phyloP scores from a whole-genome alignment of 306 rosid genomes.

The Prunus salicina region DNA sequence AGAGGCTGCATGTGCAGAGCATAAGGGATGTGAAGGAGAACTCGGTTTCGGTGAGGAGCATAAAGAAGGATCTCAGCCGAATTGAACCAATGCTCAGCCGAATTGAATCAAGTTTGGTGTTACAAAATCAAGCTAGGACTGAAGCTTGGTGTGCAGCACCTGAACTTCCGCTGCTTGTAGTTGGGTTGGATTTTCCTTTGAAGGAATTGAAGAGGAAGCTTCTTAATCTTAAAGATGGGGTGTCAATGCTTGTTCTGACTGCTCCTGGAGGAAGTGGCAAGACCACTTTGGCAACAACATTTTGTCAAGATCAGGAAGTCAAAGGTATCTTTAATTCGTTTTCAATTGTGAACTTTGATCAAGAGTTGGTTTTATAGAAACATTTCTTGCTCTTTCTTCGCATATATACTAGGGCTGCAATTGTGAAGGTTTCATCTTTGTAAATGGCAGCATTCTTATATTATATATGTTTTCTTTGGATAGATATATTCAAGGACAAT shows the following conservation, averaged over 20 bases:
- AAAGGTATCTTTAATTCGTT: slow-evolving; percentile 30
- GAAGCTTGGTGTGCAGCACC: slow-evolving; percentile 32
- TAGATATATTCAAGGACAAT: slow-evolving; percentile 44
- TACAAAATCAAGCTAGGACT: background rate
- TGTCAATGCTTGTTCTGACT: slow-evolving; percentile 36
- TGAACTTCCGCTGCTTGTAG: slow-evolving; percentile 24
- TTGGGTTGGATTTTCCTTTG: slow-evolving; percentile 49
- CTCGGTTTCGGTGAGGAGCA: background rate
- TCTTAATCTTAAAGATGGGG: slow-evolving; percentile 21
- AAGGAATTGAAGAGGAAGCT: slow-evolving; percentile 45
- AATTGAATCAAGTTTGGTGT: background rate
- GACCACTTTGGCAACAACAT: slow-evolving; percentile 39
- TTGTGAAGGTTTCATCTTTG: background rate
- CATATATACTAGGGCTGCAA: background rate
- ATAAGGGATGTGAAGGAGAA: slow-evolving; percentile 19
- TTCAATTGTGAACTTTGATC: too few species aligned
- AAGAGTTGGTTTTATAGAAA: too few species aligned
- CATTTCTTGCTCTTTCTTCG: background rate
- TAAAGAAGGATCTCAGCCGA: background rate
- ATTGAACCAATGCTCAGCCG: background rate
- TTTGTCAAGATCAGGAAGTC: slow-evolving; percentile 46
- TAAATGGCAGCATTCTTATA: background rate
- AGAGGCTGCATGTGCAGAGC: slow-evolving; percentile 12
- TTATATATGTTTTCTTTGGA: slow-evolving; percentile 10
- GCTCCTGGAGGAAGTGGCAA: slow-evolving; percentile 54